Evolutionary conservation across 305 asterid species (phyloP), one percentile per base, ranked within the genome.

Genomic region (Rubia occidens): DNA sequence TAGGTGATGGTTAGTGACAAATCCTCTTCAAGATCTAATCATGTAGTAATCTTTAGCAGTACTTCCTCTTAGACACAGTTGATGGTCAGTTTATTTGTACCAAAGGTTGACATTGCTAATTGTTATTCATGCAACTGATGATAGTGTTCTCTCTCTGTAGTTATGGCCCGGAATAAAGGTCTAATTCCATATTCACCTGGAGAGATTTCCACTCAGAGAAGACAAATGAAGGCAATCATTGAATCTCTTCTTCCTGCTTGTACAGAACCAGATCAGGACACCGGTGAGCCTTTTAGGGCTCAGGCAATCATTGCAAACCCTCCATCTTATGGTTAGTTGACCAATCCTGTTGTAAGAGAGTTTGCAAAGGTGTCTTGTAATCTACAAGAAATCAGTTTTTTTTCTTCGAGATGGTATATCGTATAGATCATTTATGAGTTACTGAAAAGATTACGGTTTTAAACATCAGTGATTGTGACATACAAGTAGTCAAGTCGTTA

Each of bases 261-360:
- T 81, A 94, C 94, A 66, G 95, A 89, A 69, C 87, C 97, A 5
- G 97, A 88, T 82, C 83, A 80, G 66, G 78, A 85, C 72, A 86
- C 86, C 26, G 93, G 96, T 47, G 85, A 84, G 78, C 83, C 93
- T 69, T 90, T 94, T 83, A 87, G 86, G 79, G 99, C 97, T 82
- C 97, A 94, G 84, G 96, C 99, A 42, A 94, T 94, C 72, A 88
- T 94, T 69, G 97, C 99, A 72, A 94, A 94, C 78, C 99, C 99
- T 80, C 99, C 99, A 77, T 96, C 99, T 72, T 94, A 94, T 63
- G 99, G 99, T 94, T 75, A 81, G 96, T 85, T 60, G 17, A 11
- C 49, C 51, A 55, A 43, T 40, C 17, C 56, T 32, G 26, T n/a
- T 62, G 37, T 4, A 24, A 15, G 40, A 35, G 11, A 24, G 64